Base-by-base conservation (phyloP, 139 green algal species). In the Closterium sp. region DNA sequence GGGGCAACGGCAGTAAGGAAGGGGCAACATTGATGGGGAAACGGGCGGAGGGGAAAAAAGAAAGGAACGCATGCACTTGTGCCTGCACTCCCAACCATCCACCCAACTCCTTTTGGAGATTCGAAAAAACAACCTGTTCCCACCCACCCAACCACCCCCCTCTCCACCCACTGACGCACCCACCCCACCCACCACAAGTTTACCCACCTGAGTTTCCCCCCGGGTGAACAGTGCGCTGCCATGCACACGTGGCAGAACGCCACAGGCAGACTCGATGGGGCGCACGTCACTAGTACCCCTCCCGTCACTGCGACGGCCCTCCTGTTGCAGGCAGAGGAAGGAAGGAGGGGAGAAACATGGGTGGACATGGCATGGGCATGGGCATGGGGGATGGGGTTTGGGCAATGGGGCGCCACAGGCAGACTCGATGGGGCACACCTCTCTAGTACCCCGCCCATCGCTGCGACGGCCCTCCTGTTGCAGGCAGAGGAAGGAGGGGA, bases 211-310 rank as follows among this genome's bases (percentile, higher is more conserved):
- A 42, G 98, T 99, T 94, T 99, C 98, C 6, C 98, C 98, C 1
- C 98, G 96, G 21, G 98, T 99, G 94, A 99, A 99, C 9, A 99
- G 96, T 10, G 97, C 95, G 87, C 94, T 97, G 91, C 98, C 98
- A 94, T 99, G 98, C 2, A 96, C 97, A 90, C 98, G 92, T 10
- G 98, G 98, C 88, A 99, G 95, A 88, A 98, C 50, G 13, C 91
- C 89, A 5, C 96, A 96, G 21, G 97, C 93, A 32, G 89, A 95
- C 88, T 90, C 94, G 90, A 99, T 99, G 70, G 97, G 96, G 0
- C 98, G 95, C 45, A 99, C 96, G 84, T 98, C 96, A 0, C 29
- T 85, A 0, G 96, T 62, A 2, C 92, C 94, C 19, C 98, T 95
- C 9, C 98, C 98, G 93, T 99, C 98, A 13, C 88, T 93, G 24